Evolutionary conservation across 768 basidiomycete genomes (phyloP), one percentile per base, ranked within the genome.

Genomic region (Boletellus emodensis): DNA sequence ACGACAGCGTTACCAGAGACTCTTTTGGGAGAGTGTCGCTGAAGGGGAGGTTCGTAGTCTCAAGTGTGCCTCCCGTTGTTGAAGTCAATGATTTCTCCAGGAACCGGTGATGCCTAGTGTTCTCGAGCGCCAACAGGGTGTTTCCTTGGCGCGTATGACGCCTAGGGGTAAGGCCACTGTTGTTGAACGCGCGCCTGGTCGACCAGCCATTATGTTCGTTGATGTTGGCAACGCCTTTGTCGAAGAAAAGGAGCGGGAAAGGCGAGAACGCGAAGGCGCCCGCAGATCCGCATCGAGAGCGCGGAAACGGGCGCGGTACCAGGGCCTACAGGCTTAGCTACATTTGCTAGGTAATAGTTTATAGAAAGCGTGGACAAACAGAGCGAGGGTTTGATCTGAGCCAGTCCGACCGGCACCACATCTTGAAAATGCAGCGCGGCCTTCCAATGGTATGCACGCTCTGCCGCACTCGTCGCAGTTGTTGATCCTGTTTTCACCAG

Each of bases 1-100:
- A 39, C 79, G 82, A 20, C 75, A 81, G 49, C 78, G 83, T 10
- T 88, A 87, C 62, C 82, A 84, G 58, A 77, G 83, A 38, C 69
- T 81, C 39, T 91, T 86, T 65, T 92, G 88, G 87, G 90, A 92
- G 64, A 80, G 84, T 28, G 78, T 86, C 35, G 75, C 76, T 10
- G 90, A 92, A 59, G 81, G 83, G 51, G 68, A 79, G 68, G 90
- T 89, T 61, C 37, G 70, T 61, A 67, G 61, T 30, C 18, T 30
- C 11, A 34, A 56, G 40, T 35, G 20, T 0, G 12, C 30, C 32
- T 39, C 36, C n/a, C 8, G 26, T 41, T 30, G 22, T 41, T 45
- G 45, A 46, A 34, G 18, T 37, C 47, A 46, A 46, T 17, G 14
- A 52, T 44, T 42, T 28, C 11, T 39, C 12, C 40, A 90, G 89